Conservation (phyloP, 257 asterid species). For the Nicotiana sylvestris region DNA sequence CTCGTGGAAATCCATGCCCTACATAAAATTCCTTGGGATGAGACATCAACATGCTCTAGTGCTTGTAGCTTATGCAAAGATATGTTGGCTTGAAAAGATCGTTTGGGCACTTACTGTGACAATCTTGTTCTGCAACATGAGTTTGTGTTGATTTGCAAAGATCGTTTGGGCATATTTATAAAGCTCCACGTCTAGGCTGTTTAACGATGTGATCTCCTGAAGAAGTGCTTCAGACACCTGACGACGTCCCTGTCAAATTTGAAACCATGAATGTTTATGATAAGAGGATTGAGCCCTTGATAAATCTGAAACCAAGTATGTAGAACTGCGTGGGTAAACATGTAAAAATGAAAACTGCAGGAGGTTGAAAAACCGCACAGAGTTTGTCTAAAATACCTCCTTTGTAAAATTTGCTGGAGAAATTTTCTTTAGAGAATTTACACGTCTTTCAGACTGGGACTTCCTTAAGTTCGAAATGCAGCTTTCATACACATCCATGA, state of each 20-base stretch:
- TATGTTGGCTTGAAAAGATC: neutral
- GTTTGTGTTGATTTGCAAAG: constrained; percentile 54
- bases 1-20: neutral
- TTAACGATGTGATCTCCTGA: constrained; percentile 61
- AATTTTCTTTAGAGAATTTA: constrained; percentile 56
- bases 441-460: constrained; percentile 60
- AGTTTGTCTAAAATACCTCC: constrained; percentile 43
- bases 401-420: constrained; percentile 83
- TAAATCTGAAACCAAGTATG: neutral
- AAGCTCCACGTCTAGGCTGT: constrained; percentile 67
- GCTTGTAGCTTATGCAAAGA: neutral
- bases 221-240: constrained; percentile 48
- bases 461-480: constrained; percentile 54
- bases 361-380: neutral
- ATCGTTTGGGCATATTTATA: constrained; percentile 63
- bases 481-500: constrained; percentile 60
- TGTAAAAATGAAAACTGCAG: neutral
- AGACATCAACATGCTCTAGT: neutral
- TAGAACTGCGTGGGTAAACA: neutral
- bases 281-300: neutral
- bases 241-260: constrained; percentile 55
- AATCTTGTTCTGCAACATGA: constrained; percentile 27
- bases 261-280: neutral
- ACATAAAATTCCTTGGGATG: neutral
- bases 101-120: constrained; percentile 42